Evolutionary conservation across 148 eudicot genomes (phyloP), one percentile per base, ranked within the genome.

Genomic region (Heliamphora exappendiculata): DNA sequence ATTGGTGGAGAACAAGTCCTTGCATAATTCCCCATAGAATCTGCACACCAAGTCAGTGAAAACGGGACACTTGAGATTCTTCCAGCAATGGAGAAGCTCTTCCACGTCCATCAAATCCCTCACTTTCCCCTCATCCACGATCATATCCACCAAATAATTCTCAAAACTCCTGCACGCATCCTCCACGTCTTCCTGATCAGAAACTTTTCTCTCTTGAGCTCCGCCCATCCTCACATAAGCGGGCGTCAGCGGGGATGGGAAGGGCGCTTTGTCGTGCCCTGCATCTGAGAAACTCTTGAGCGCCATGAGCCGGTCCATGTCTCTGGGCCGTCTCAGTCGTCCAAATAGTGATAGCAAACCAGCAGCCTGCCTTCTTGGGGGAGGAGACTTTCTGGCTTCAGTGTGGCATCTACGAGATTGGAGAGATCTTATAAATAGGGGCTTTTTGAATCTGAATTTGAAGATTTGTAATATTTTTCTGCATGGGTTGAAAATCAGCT

Each of bases 11-110:
- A 91, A 90, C 79, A 90, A 79, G 78, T 94, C 98, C 71, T 72
- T 81, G 78, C 96, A 94, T 53, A 92, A 71, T 78, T 94, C 96
- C 12, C 97, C 91, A 80, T 94, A 94, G 79, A 94, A 94, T 55
- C 91, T 86, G 76, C 89, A 77, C 10, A 94, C 98, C 89, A 94
- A 81, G 63, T 88, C 91, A 19, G 86, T 60, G 63, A 92, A 94
- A 50, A 94, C 80, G 0, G 93, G 97, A 73, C 81, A 82, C 47
- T 86, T 90, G 2, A 94, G 86, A 54, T 86, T 87, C 81, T 82
- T 88, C 98, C 98, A 94, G 81, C 94, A 89, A 74, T 83, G 82
- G 7, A 94, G 81, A 50, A 94, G 85, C 83, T 92, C 97, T 65
- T 94, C 98, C 0, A 94, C 88, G 62, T 94, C 97, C 70, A 5